Evolutionary conservation across 208 protist species (phyloP).

Genomic region (Polymyxa betae): DNA sequence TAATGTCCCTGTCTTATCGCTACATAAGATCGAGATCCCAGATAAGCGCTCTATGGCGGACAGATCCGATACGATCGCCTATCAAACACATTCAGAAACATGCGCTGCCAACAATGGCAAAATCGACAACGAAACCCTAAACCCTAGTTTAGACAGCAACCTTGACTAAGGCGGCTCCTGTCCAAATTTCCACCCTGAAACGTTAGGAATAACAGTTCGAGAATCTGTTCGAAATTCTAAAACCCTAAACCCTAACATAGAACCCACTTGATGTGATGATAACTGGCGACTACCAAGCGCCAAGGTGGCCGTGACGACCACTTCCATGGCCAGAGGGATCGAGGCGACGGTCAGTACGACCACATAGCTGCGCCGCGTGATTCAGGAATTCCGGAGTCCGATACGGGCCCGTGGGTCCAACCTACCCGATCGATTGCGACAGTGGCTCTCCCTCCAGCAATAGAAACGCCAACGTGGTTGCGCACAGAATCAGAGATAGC

Average conservation of each 20-base stretch:
- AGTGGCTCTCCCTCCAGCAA: neutral
- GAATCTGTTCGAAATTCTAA: too few species aligned
- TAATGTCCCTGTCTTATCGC: slow-evolving; percentile 90
- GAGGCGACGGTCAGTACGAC: slow-evolving; percentile 60
- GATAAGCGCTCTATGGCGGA: slow-evolving; percentile 54
- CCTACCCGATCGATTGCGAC: neutral
- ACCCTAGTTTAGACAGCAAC: too few species aligned
- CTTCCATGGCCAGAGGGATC: slow-evolving; percentile 77
- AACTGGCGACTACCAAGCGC: slow-evolving; percentile 84
- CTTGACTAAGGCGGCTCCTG: too few species aligned
- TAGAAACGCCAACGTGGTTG: slow-evolving; percentile 27
- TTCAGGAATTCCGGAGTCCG: neutral
- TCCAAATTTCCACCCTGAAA: too few species aligned
- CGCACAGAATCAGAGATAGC: neutral
- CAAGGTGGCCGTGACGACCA: slow-evolving; percentile 79
- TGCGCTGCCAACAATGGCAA: neutral
- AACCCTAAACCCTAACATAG: too few species aligned
- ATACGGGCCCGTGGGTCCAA: neutral
- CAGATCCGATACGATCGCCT: slow-evolving; percentile 53
- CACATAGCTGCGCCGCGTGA: neutral
- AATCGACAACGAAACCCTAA: too few species aligned
- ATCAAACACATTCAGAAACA: neutral
- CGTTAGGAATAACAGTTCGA: too few species aligned
- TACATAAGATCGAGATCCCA: slow-evolving; percentile 75
- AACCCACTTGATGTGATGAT: neutral